Evolutionary conservation across 2,329 filamentous ascomycete genomes (phyloP).

Genomic region (Blumeriella jaapii): DNA sequence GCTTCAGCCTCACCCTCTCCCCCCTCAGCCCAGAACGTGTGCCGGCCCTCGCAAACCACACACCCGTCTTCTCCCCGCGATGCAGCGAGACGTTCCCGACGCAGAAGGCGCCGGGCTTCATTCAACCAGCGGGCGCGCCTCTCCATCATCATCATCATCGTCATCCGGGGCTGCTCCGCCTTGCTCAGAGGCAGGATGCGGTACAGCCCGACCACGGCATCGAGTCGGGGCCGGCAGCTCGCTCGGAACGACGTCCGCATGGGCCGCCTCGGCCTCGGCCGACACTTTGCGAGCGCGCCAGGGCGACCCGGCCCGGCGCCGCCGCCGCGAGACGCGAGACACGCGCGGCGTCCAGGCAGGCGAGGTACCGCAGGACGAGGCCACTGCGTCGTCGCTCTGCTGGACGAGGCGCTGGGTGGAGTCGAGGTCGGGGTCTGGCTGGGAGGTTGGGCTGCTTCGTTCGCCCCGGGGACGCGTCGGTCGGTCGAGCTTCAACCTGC

Average conservation of each 20-base stretch:
- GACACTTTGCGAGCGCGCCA: no score
- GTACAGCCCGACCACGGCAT: conserved; percentile 34
- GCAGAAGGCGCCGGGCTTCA: conserved; percentile 32
- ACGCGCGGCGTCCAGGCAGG: conserved; percentile 27
- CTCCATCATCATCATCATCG: conserved; percentile 18
- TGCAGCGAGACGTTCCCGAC: no score
- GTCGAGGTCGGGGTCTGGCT: neutral
- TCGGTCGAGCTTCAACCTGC: no score
- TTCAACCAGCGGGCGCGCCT: conserved; percentile 32
- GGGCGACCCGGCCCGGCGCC: conserved; percentile 30
- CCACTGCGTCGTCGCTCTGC: conserved; percentile 26
- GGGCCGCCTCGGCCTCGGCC: conserved; percentile 18
- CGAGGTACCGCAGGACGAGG: conserved; percentile 27
- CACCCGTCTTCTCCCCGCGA: no score
- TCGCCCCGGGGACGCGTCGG: no score
- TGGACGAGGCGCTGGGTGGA: conserved; percentile 2
- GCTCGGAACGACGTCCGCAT: conserved; percentile 21
- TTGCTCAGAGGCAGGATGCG: conserved; percentile 35
- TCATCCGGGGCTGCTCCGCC: conserved; percentile 30
- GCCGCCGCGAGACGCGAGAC: conserved; percentile 25
- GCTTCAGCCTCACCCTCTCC: no score
- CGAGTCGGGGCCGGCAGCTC: conserved; percentile 34
- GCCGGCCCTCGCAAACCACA: no score
- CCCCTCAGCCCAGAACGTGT: no score
- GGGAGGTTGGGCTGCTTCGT: no score